These are phyloP conservation scores for Plasmodium coatneyi DNA, from an alignment of 169 alveolate species.

Conservation along the genomic window DNA sequence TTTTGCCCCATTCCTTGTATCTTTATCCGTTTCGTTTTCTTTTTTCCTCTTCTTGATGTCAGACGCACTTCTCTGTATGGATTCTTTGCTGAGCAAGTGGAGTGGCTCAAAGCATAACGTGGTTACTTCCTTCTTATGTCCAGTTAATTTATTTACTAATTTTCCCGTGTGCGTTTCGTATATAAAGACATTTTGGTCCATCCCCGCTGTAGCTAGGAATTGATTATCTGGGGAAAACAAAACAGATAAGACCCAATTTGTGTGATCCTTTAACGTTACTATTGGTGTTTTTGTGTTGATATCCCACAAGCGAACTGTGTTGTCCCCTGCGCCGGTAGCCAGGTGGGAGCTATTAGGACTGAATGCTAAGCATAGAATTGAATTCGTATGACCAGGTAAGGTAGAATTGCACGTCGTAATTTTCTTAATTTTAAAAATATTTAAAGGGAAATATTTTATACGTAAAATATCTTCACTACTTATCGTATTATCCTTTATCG, in stretches of 20 bases:
- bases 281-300: constrained; percentile 94
- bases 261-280: constrained; percentile 92
- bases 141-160: constrained; percentile 69
- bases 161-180: constrained; percentile 87
- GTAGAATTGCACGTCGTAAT: constrained; percentile 93
- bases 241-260: constrained; percentile 93
- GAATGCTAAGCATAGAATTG: constrained; percentile 90
- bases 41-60: constrained; percentile 11
- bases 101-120: constrained; percentile 92
- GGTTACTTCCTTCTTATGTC: constrained; percentile 83
- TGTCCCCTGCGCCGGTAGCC: constrained; percentile 96
- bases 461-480: constrained; percentile 86
- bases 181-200: constrained; percentile 89
- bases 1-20: not conserved
- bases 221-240: constrained; percentile 95
- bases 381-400: constrained; percentile 92
- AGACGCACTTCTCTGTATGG: constrained; percentile 6
- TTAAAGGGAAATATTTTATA: constrained; percentile 86
- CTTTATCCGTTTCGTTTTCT: not conserved
- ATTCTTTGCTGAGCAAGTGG: constrained; percentile 79
- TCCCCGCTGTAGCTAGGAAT: constrained; percentile 93
- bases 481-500: constrained; percentile 76
- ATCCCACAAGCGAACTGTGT: constrained; percentile 95
- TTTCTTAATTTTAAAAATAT: constrained; percentile 90
- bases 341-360: constrained; percentile 93